Evolutionary conservation across 257 asterid species (phyloP).

Genomic region (Gentiana macrophylla): DNA sequence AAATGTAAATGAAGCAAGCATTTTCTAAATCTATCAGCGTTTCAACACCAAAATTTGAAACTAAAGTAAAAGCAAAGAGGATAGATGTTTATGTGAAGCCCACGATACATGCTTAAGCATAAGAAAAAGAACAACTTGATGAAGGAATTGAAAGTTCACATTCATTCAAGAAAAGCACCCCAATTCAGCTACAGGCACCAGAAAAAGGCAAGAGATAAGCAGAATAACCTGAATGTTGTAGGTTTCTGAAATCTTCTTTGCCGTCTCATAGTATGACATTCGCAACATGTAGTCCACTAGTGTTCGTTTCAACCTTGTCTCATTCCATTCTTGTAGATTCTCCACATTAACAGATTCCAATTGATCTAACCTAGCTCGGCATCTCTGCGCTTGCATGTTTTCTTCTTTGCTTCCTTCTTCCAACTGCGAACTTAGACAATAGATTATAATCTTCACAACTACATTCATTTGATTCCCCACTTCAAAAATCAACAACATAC

Average conservation of each 20-base stretch:
- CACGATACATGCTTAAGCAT: too few species aligned
- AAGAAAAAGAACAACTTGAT: too few species aligned
- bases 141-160: too few species aligned
- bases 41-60: too few species aligned
- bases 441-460: background rate
- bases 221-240: conserved; percentile 67
- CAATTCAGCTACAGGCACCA: background rate
- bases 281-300: conserved; percentile 94
- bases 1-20: too few species aligned
- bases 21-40: too few species aligned
- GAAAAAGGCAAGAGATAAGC: too few species aligned
- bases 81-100: too few species aligned
- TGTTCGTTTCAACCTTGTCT: conserved; percentile 67
- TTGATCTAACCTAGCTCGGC: conserved; percentile 78
- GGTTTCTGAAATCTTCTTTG: conserved; percentile 74
- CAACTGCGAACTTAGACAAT: conserved; percentile 40
- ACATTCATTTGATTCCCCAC: too few species aligned
- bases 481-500: too few species aligned
- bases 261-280: conserved; percentile 90
- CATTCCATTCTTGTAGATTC: conserved; percentile 56
- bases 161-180: too few species aligned
- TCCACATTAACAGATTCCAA: conserved; percentile 75
- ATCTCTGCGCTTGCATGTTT: conserved; percentile 86
- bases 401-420: conserved; percentile 83
- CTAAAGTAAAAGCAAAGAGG: too few species aligned